Evolutionary conservation across 768 basidiomycete species (phyloP).

Genomic region (Crepidotus variabilis): DNA sequence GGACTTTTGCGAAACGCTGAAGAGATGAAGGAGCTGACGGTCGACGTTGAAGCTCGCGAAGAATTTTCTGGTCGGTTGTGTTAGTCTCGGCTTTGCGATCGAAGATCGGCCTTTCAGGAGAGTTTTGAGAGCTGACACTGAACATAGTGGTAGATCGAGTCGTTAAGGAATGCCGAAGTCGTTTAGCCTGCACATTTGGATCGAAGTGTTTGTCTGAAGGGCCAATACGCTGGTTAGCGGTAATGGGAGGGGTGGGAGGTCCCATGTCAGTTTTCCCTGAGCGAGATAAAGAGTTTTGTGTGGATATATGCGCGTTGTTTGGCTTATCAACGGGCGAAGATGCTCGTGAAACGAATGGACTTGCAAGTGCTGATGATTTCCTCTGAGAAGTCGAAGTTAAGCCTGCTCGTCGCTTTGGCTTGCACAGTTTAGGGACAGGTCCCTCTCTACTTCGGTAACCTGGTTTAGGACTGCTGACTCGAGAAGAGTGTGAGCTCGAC

Average conservation of each 20-base stretch:
- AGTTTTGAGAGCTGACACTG: neutral
- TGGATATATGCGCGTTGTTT: constrained; percentile 10
- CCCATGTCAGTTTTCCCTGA: neutral
- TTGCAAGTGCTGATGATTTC: constrained; percentile 13
- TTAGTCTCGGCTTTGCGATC: neutral
- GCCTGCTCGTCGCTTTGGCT: neutral
- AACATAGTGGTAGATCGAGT: neutral
- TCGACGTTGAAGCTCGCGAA: constrained; percentile 13
- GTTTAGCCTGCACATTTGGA: constrained; percentile 8
- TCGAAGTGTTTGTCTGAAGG: constrained; percentile 12
- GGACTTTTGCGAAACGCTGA: neutral
- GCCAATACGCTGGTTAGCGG: neutral
- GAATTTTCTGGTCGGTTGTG: neutral
- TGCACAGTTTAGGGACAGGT: neutral
- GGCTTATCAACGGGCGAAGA: constrained; percentile 15
- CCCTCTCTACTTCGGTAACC: neutral
- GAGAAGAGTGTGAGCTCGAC: neutral
- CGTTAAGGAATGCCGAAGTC: constrained; percentile 1
- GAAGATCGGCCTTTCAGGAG: neutral
- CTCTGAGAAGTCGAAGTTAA: neutral
- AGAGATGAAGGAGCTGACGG: constrained; percentile 21
- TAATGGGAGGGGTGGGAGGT: neutral
- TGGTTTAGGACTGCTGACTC: neutral
- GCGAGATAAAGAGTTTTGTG: neutral
- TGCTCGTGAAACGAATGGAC: constrained; percentile 23